A percentile compares a stretch with the other conserved stretches of the same genome.
Conservation (phyloP, 2,329 filamentous ascomycete genomes). For the Scedosporium minutisporum region DNA sequence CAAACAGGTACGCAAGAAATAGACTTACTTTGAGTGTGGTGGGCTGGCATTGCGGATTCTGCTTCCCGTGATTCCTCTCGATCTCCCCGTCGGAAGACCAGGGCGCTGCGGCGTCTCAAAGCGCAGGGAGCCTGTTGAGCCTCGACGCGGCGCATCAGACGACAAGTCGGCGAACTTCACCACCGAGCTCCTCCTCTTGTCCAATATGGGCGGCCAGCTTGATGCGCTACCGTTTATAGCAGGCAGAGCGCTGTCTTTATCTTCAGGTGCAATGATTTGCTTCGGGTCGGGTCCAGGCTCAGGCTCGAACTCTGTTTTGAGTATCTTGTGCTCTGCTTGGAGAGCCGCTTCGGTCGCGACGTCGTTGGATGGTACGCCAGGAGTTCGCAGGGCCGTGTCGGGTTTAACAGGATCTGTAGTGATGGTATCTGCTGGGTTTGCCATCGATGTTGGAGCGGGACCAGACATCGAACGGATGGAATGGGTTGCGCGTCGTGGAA, state of each 20-base stretch:
- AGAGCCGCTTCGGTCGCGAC: background rate
- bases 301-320: background rate
- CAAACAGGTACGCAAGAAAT: background rate
- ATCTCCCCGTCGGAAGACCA: background rate
- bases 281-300: background rate
- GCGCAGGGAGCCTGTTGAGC: constrained; percentile 4
- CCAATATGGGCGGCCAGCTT: background rate
- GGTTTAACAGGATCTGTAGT: background rate
- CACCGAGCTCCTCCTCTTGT: background rate
- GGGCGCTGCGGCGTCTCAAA: constrained; percentile 1
- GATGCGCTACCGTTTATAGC: background rate
- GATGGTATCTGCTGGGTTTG: constrained; percentile 1
- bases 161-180: background rate
- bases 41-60: constrained; percentile 7
- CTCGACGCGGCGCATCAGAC: background rate
- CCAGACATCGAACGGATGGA: constrained; percentile 2
- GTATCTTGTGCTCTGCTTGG: background rate
- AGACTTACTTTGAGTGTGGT: constrained; percentile 4
- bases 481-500: background rate
- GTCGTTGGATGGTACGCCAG: background rate
- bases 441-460: background rate
- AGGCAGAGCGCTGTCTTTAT: background rate
- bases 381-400: background rate
- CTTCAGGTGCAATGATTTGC: background rate
- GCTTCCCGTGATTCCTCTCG: background rate